Percentiles rank a stretch among this genome's conserved stretches.
phyloP scores from a whole-genome alignment of 2,329 filamentous ascomycete species.

The Aspergillus pseudonomiae region DNA sequence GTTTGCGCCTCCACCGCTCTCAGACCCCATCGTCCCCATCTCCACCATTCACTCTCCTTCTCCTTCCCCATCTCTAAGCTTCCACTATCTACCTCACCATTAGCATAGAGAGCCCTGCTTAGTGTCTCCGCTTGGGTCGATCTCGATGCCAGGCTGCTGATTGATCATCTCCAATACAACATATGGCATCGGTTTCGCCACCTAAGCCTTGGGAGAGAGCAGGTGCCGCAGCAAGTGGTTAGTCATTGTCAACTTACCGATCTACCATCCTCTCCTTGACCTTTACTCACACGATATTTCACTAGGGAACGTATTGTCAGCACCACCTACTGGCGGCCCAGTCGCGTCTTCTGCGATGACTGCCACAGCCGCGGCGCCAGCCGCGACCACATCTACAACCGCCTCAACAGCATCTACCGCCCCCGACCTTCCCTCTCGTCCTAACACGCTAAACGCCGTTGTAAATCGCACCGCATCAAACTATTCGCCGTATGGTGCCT shows the following conservation, averaged over 20 bases:
- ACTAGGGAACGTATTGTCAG: constrained; percentile 31
- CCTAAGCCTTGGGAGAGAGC: constrained; percentile 96
- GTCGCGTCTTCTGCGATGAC: constrained; percentile 39
- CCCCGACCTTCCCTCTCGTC: constrained; percentile 79
- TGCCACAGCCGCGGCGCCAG: constrained; percentile 38
- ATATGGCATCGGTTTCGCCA: constrained; percentile 71
- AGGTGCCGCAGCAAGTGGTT: constrained; percentile 62
- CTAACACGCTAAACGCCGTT: constrained; percentile 73
- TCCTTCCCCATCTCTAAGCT: constrained; percentile 10
- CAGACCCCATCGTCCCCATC: constrained; percentile 15
- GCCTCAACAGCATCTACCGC: constrained; percentile 37
- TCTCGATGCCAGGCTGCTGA: constrained; percentile 36
- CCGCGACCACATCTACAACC: constrained; percentile 45
- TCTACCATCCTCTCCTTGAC: neutral
- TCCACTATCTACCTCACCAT: constrained; percentile 5
- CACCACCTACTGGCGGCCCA: constrained; percentile 27
- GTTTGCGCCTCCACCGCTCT: constrained; percentile 21
- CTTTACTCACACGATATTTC: constrained; percentile 6
- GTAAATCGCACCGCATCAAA: constrained; percentile 87
- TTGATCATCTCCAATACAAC: constrained; percentile 23
- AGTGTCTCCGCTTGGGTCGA: constrained; percentile 13
- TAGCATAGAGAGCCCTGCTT: constrained; percentile 4
- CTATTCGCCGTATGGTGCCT: constrained; percentile 68
- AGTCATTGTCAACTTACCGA: constrained; percentile 30
- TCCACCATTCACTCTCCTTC: constrained; percentile 14